Evolutionary conservation across 768 basidiomycete genomes (phyloP).

Genomic region (Boletus bicolor): DNA sequence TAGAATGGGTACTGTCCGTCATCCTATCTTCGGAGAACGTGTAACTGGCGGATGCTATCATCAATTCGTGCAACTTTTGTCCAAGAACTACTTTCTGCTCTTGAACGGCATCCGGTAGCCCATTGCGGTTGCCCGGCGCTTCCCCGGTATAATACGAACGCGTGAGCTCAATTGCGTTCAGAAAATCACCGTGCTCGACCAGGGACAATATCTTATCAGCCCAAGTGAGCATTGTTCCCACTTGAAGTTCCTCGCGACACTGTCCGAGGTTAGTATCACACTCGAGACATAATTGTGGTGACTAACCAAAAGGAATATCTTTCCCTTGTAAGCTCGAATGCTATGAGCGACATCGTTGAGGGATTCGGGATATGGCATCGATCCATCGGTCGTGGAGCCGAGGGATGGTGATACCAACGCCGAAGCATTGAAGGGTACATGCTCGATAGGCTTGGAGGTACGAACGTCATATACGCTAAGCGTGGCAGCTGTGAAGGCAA

Average conservation of each 20-base stretch:
- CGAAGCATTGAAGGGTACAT: slow-evolving; percentile 53
- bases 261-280: slow-evolving; percentile 27
- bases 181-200: slow-evolving; percentile 84
- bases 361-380: slow-evolving; percentile 47
- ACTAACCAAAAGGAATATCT: slow-evolving; percentile 84
- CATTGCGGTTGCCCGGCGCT: slow-evolving; percentile 83
- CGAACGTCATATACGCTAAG: slow-evolving; percentile 72
- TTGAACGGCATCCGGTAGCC: slow-evolving; percentile 67
- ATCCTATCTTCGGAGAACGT: slow-evolving; percentile 95
- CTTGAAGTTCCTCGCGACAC: slow-evolving; percentile 66
- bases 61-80: slow-evolving; percentile 72
- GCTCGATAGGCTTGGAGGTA: slow-evolving; percentile 57
- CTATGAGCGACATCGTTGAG: slow-evolving; percentile 62
- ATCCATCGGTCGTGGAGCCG: slow-evolving; percentile 43
- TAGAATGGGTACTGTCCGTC: slow-evolving; percentile 81
- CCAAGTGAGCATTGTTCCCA: slow-evolving; percentile 90
- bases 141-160: slow-evolving; percentile 77
- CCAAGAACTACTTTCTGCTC: slow-evolving; percentile 65
- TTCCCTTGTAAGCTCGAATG: slow-evolving; percentile 81
- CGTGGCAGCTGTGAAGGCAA: slow-evolving; percentile 52
- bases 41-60: slow-evolving; percentile 84
- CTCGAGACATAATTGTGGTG: neutral
- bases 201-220: slow-evolving; percentile 85
- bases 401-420: slow-evolving; percentile 55
- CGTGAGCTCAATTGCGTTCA: slow-evolving; percentile 84